Percentiles rank a stretch among this genome's conserved stretches.
Conservation (phyloP, 2,329 filamentous ascomycete genomes). For the Capronia coronata region DNA sequence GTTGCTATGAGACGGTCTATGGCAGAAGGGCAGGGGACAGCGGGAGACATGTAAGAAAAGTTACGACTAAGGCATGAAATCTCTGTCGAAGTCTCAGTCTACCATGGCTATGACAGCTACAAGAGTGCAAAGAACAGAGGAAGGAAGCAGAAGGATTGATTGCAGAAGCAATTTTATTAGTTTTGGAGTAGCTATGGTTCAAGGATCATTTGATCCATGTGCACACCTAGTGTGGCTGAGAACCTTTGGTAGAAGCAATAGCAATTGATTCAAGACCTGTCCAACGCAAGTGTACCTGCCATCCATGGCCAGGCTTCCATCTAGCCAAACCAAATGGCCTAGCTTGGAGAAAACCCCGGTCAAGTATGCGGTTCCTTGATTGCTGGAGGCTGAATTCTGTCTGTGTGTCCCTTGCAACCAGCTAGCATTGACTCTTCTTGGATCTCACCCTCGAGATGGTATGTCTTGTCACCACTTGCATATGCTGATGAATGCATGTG, state of each 20-base stretch:
- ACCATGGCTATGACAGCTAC: background rate
- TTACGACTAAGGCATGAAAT: no score
- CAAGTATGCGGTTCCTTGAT: conserved; percentile 1
- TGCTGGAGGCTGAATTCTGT: conserved; percentile 2
- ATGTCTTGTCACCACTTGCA: conserved; percentile 15
- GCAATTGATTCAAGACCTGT: conserved; percentile 13
- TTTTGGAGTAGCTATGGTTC: conserved; percentile 8
- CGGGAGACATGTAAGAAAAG: no score
- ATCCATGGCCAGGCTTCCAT: conserved; percentile 1
- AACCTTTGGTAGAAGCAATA: conserved; percentile 15
- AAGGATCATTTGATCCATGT: conserved; percentile 12
- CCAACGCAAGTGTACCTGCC: conserved; percentile 9
- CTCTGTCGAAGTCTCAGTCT: no score
- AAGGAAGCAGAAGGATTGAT: background rate
- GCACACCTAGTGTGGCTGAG: conserved; percentile 8
- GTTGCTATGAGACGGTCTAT: no score
- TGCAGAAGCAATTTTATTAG: conserved; percentile 11
- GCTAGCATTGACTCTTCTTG: conserved; percentile 9
- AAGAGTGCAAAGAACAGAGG: background rate
- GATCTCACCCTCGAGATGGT: conserved; percentile 13
- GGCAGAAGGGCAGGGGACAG: no score
- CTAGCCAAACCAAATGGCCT: conserved; percentile 17
- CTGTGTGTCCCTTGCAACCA: conserved; percentile 8
- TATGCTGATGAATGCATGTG: conserved; percentile 20
- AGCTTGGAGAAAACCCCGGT: conserved; percentile 7